phyloP scores from a whole-genome alignment of 2,329 filamentous ascomycete species.

The Rutstroemia sp. region DNA sequence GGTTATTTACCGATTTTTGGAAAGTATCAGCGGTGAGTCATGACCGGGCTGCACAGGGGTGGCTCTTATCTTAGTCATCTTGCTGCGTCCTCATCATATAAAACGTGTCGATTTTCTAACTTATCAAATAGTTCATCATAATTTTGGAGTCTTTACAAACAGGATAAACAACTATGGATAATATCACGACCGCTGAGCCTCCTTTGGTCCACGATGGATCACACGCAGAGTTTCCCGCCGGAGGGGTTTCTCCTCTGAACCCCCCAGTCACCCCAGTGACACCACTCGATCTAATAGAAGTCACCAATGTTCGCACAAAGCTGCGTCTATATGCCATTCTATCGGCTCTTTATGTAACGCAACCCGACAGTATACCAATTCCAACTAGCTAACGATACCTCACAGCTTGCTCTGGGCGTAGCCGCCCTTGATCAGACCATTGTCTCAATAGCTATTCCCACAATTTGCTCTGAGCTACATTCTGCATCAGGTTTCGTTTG shows the following conservation, averaged over 20 bases:
- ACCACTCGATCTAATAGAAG: constrained; percentile 15
- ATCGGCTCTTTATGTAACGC: constrained; percentile 20
- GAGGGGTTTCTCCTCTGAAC: background rate
- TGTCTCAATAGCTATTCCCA: constrained; percentile 34
- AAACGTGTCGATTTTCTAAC: too few relatives aligned
- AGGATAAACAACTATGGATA: background rate
- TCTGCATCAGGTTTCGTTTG: constrained; percentile 42
- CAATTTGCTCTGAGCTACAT: constrained; percentile 34
- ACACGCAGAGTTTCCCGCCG: background rate
- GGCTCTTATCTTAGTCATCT: too few relatives aligned
- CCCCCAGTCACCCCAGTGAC: background rate
- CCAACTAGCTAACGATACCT: background rate
- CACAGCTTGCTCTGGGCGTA: constrained; percentile 11
- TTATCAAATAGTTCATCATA: too few relatives aligned
- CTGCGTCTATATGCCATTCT: constrained; percentile 22
- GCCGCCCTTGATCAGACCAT: constrained; percentile 31
- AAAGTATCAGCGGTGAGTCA: too few relatives aligned
- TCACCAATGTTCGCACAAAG: constrained; percentile 20
- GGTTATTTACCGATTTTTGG: too few relatives aligned
- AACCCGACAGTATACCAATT: background rate
- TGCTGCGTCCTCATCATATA: too few relatives aligned
- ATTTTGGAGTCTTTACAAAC: too few relatives aligned
- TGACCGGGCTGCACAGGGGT: too few relatives aligned
- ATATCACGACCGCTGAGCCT: background rate
- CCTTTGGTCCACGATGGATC: background rate